Percentiles rank a stretch among this genome's conserved stretches.
Conservation (phyloP, 176 grass and related monocot species). For the Alloteropsis semialata region DNA sequence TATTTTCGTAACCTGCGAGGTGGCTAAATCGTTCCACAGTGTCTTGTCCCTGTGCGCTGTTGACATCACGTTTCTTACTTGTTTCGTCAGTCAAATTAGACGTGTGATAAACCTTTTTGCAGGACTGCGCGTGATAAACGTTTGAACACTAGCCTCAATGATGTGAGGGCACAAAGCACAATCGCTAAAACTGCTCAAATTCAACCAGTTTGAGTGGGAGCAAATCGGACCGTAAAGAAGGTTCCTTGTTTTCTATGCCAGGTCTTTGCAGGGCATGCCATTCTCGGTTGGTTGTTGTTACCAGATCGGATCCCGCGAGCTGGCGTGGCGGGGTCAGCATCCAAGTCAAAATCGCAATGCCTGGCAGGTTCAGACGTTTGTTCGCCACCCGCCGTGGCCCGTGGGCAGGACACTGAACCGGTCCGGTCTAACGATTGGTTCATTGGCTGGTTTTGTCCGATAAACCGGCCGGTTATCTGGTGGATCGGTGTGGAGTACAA, state of each 20-base stretch:
- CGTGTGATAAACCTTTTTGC: not conserved
- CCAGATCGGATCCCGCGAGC: not conserved
- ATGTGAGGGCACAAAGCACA: too few relatives aligned
- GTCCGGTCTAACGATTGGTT: not conserved
- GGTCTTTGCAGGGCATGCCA: not conserved
- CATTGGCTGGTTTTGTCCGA: not conserved
- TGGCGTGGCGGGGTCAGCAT: not conserved
- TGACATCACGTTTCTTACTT: not conserved
- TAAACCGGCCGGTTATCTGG: not conserved
- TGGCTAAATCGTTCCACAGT: not conserved
- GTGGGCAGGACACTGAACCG: not conserved
- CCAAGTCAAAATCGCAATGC: constrained; percentile 4
- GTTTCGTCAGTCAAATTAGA: not conserved
- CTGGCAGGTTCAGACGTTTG: not conserved
- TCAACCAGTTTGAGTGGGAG: not conserved
- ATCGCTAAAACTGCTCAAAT: too few relatives aligned
- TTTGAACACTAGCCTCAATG: not conserved
- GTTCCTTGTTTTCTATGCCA: not conserved
- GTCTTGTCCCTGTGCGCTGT: not conserved
- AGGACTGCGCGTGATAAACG: not conserved
- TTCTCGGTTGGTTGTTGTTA: not conserved
- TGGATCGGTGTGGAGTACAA: too few relatives aligned
- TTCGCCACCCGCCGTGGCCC: not conserved
- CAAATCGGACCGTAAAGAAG: too few relatives aligned
- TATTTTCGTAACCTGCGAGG: not conserved